A percentile compares a stretch with the other conserved stretches of the same genome.
phyloP scores from a whole-genome alignment of 2,329 filamentous ascomycete species.

The Fusarium algeriense region DNA sequence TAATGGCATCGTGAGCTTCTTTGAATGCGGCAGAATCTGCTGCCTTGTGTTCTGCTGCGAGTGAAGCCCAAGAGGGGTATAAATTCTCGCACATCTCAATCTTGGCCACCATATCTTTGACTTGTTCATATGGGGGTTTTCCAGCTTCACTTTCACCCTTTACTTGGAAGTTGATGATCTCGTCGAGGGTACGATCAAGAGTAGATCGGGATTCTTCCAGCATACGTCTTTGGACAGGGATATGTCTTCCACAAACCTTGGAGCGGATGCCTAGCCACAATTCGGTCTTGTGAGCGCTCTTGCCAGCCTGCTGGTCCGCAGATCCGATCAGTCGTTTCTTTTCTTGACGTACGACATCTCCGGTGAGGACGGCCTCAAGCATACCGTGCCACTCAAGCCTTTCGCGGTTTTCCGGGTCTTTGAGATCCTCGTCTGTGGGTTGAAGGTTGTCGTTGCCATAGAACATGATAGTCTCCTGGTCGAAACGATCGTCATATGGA shows the following conservation, averaged over 20 bases:
- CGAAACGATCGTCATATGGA: conserved; percentile 87
- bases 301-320: conserved; percentile 67
- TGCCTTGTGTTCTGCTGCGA: conserved; percentile 80
- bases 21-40: conserved; percentile 82
- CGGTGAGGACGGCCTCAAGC: conserved; percentile 93
- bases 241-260: conserved; percentile 83
- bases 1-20: conserved; percentile 87
- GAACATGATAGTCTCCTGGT: conserved; percentile 93
- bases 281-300: conserved; percentile 78
- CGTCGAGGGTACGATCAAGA: conserved; percentile 82
- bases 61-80: conserved; percentile 82
- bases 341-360: conserved; percentile 97
- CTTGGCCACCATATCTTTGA: conserved; percentile 88
- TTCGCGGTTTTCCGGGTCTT: conserved; percentile 88
- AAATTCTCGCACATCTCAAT: conserved; percentile 90
- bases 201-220: conserved; percentile 85
- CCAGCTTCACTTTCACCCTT: conserved; percentile 93
- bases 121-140: conserved; percentile 88
- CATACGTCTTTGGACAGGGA: conserved; percentile 87
- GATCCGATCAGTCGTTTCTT: conserved; percentile 94
- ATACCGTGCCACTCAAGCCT: conserved; percentile 98
- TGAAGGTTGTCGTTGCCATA: conserved; percentile 91
- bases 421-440: conserved; percentile 89
- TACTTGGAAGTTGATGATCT: conserved; percentile 92
- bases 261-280: conserved; percentile 92